These are phyloP conservation scores for Arachis stenosperma DNA, from an alignment of 306 rosid species.

Conservation along the genomic window DNA sequence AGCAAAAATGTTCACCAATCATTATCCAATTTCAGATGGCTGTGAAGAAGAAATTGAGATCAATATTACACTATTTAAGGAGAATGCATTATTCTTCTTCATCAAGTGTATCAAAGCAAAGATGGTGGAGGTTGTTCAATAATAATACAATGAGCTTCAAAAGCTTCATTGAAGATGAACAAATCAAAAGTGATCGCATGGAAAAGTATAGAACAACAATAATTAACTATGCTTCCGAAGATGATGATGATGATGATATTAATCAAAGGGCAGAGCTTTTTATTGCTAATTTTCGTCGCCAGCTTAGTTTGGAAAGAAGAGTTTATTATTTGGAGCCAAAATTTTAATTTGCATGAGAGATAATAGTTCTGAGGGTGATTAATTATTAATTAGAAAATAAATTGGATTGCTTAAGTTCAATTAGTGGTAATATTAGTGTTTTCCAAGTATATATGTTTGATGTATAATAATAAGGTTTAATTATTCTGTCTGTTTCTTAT, in stretches of 20 bases:
- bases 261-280: constrained; percentile 66
- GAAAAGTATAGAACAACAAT: constrained; percentile 35
- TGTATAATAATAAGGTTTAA: no score
- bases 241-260: constrained; percentile 40
- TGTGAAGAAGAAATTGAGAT: constrained; percentile 45
- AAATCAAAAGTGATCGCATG: background rate
- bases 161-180: constrained; percentile 49
- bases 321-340: background rate
- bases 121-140: constrained; percentile 41
- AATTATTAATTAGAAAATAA: background rate
- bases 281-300: constrained; percentile 59
- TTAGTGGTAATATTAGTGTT: no score
- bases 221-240: constrained; percentile 32
- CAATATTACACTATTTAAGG: constrained; percentile 26
- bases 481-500: no score
- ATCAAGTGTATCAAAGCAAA: constrained; percentile 28
- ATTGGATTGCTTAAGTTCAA: background rate
- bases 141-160: constrained; percentile 26
- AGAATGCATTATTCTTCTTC: constrained; percentile 17
- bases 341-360: background rate
- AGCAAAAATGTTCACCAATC: constrained; percentile 9
- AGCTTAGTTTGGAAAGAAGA: constrained; percentile 51
- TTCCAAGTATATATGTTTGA: no score
- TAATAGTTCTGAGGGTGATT: constrained; percentile 22
- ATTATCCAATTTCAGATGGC: constrained; percentile 37